Percentiles rank a stretch among this genome's conserved stretches.
Evolutionary conservation across 1,284 basidiomycete genomes (phyloP).

Genomic region (Mycena citricolor): DNA sequence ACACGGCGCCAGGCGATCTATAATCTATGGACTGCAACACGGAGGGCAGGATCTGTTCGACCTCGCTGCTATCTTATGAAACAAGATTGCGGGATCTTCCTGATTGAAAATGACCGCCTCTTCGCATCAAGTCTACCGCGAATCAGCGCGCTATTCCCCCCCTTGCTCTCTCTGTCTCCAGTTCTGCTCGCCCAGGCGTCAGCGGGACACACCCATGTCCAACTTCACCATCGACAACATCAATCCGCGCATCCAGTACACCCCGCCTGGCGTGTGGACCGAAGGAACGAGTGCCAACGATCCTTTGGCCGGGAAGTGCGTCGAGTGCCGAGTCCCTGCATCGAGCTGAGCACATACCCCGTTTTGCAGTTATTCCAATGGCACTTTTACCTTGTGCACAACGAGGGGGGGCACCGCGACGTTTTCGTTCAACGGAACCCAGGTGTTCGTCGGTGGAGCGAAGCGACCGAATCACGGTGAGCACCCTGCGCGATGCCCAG

Average conservation of each 20-base stretch:
- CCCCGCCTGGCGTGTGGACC: not conserved
- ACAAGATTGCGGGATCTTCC: too few relatives aligned
- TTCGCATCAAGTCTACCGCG: too few relatives aligned
- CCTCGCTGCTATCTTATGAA: too few relatives aligned
- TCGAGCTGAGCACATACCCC: not conserved
- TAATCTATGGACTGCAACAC: too few relatives aligned
- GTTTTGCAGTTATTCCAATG: conserved; percentile 2
- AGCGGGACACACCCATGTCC: not conserved
- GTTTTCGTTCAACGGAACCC: conserved; percentile 4
- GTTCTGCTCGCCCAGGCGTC: too few relatives aligned
- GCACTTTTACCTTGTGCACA: conserved; percentile 1
- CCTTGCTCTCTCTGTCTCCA: too few relatives aligned
- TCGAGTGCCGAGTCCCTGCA: not conserved
- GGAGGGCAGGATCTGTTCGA: too few relatives aligned
- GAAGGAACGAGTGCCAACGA: not conserved
- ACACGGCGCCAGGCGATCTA: too few relatives aligned
- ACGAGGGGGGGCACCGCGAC: not conserved
- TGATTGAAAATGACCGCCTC: too few relatives aligned
- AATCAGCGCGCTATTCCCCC: too few relatives aligned
- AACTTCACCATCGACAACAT: conserved; percentile 1
- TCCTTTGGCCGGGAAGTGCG: not conserved
- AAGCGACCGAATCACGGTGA: conserved; percentile 4
- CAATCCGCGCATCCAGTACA: not conserved
- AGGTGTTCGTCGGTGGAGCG: conserved; percentile 1
- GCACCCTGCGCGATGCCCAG: not conserved